Evolutionary conservation across 2,329 filamentous ascomycete genomes (phyloP), one percentile per base, ranked within the genome.

Genomic region (Fusarium papillatum): DNA sequence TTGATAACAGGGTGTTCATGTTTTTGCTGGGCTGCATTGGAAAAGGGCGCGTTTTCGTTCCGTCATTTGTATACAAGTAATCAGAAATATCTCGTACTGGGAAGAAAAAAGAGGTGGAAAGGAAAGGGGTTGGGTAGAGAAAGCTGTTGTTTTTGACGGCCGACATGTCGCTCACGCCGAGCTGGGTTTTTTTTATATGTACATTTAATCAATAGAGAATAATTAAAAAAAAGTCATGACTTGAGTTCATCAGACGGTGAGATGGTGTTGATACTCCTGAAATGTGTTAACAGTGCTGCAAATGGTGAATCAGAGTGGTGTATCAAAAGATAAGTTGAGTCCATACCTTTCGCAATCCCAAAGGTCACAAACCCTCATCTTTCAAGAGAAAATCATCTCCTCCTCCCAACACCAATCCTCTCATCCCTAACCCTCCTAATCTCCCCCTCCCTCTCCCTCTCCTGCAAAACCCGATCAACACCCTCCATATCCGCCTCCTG

Each of bases 361-460:
- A 53, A 17, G 16, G n/a, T n/a, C n/a, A n/a, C 48, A 57, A 22
- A 22, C 19, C 16, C n/a, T 7, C 19, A 50, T 50, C 53, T 16
- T 31, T 7, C 13, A 2, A 34, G 17, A n/a, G 19, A 34, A 34
- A 36, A 57, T 72, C 70, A 76, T 48, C 71, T 72, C 36, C 78
- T 76, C 46, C 78, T 76, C 29, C 68, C 63, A 59, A 85, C 81
- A 2, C 84, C 84, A 64, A 86, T 85, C 64, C 85, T 81, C 53
- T 85, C 84, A 16, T 86, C 83, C 72, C 85, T 79, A n/a, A 71
- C 78, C 71, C 82, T 78, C 71, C 81, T 74, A 62, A 78, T 57
- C 64, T 75, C 76, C 34, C 80, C 78, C 36, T 81, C 77, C 78
- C 82, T 66, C 72, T 73, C 75, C 62, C 75, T 77, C 67, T 77